These are phyloP conservation scores for Saccharomycopsis fodiens DNA, from an alignment of 805 yeast species.

Conservation along the genomic window DNA sequence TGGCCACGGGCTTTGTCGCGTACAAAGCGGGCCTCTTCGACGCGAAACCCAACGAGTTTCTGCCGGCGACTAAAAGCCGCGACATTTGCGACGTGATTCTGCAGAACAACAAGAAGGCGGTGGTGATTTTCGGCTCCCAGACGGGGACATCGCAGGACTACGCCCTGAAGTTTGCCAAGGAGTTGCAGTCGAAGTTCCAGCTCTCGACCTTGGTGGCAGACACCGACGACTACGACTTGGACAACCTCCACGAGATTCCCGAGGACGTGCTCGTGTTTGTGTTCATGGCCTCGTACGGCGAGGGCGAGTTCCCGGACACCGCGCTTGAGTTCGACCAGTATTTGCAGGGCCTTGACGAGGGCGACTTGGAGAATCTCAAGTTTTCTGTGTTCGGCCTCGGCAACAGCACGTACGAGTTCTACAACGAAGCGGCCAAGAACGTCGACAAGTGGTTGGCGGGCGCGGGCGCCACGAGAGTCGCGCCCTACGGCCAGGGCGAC, in stretches of 20 bases:
- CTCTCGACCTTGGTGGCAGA: conserved; percentile 81
- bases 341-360: conserved; percentile 48
- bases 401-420: conserved; percentile 89
- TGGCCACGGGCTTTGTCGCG: conserved; percentile 7
- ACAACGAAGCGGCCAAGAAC: conserved; percentile 71
- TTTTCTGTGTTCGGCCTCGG: conserved; percentile 87
- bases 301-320: conserved; percentile 96
- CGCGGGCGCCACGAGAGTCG: conserved; percentile 69
- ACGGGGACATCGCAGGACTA: conserved; percentile 99
- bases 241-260: conserved; percentile 59
- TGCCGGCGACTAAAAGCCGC: conserved; percentile 31
- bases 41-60: neutral
- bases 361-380: conserved; percentile 46
- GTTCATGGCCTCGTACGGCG: conserved; percentile 91
- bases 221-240: conserved; percentile 81
- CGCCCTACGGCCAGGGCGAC: conserved; percentile 85
- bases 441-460: conserved; percentile 40
- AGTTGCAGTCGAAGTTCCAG: conserved; percentile 73
- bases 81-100: conserved; percentile 52
- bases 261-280: conserved; percentile 57
- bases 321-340: conserved; percentile 73
- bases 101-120: conserved; percentile 60
- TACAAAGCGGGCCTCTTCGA: conserved; percentile 8
- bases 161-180: conserved; percentile 84
- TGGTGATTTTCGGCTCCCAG: conserved; percentile 88